Evolutionary conservation across 2,329 filamentous ascomycete species (phyloP).

Genomic region (Lachnellula subtilissima): DNA sequence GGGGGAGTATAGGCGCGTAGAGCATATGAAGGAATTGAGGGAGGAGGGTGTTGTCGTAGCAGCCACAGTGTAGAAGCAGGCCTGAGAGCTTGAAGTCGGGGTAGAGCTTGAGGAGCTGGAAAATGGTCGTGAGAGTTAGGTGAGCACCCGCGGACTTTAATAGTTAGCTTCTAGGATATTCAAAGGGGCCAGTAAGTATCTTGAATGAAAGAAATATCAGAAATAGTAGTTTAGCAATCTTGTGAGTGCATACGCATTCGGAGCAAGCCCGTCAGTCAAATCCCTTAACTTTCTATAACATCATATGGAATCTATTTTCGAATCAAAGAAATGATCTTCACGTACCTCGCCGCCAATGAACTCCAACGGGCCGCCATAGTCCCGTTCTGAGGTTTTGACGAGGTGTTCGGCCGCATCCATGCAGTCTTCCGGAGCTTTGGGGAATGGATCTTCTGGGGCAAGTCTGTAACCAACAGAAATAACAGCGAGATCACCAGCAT

Average conservation of each 20-base stretch:
- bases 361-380: constrained; percentile 38
- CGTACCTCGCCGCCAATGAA: constrained; percentile 43
- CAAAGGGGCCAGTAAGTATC: not conserved
- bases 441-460: constrained; percentile 55
- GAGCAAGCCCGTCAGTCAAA: constrained; percentile 11
- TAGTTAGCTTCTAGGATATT: not conserved
- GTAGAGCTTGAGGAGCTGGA: constrained; percentile 40
- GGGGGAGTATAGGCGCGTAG: constrained; percentile 37
- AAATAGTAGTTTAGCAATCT: constrained; percentile 2
- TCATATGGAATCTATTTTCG: constrained; percentile 6
- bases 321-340: constrained; percentile 1
- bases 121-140: constrained; percentile 41
- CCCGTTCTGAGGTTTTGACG: constrained; percentile 39
- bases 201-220: not conserved
- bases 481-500: constrained; percentile 43
- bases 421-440: constrained; percentile 50
- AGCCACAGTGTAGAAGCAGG: constrained; percentile 49
- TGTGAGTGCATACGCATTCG: constrained; percentile 1
- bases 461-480: constrained; percentile 55
- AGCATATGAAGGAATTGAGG: constrained; percentile 33
- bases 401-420: constrained; percentile 52
- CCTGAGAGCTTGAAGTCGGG: constrained; percentile 41
- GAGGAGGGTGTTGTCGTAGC: constrained; percentile 43
- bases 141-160: constrained; percentile 46
- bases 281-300: constrained; percentile 17